phyloP scores from a whole-genome alignment of 2,329 filamentous ascomycete genomes.

The Eutypella sp. region DNA sequence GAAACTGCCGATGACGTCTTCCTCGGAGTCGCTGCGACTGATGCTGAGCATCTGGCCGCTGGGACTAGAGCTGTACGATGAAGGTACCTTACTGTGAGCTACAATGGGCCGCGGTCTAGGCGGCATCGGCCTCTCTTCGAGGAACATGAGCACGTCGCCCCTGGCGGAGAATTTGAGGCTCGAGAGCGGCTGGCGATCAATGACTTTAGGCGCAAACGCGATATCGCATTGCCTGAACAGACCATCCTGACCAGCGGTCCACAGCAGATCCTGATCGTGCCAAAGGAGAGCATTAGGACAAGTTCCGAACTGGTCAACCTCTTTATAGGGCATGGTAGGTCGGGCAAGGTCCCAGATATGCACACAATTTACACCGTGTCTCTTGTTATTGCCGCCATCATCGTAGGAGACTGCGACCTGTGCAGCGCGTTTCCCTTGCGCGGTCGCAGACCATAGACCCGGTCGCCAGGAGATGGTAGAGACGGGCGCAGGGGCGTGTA shows the following conservation, averaged over 20 bases:
- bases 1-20: slow-evolving; percentile 58
- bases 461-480: slow-evolving; percentile 59
- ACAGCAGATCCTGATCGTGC: slow-evolving; percentile 61
- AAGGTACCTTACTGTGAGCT: slow-evolving; percentile 22
- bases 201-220: slow-evolving; percentile 56
- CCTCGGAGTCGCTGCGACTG: slow-evolving; percentile 60
- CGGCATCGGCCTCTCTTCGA: slow-evolving; percentile 51
- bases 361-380: slow-evolving; percentile 52
- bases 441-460: slow-evolving; percentile 59
- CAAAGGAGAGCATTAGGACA: slow-evolving; percentile 57
- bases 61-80: slow-evolving; percentile 44
- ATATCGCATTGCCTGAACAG: slow-evolving; percentile 62
- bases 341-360: slow-evolving; percentile 67
- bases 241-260: slow-evolving; percentile 60
- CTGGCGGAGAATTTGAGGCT: slow-evolving; percentile 55
- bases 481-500: slow-evolving; percentile 57
- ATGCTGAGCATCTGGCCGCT: slow-evolving; percentile 47
- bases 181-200: slow-evolving; percentile 59
- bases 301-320: slow-evolving; percentile 55
- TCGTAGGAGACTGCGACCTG: slow-evolving; percentile 61
- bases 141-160: slow-evolving; percentile 56
- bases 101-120: slow-evolving; percentile 34
- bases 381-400: slow-evolving; percentile 45
- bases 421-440: slow-evolving; percentile 53
- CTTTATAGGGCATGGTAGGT: slow-evolving; percentile 62